Conservation (phyloP, 495 filamentous ascomycete species). For the Mytilinidion resinicola region DNA sequence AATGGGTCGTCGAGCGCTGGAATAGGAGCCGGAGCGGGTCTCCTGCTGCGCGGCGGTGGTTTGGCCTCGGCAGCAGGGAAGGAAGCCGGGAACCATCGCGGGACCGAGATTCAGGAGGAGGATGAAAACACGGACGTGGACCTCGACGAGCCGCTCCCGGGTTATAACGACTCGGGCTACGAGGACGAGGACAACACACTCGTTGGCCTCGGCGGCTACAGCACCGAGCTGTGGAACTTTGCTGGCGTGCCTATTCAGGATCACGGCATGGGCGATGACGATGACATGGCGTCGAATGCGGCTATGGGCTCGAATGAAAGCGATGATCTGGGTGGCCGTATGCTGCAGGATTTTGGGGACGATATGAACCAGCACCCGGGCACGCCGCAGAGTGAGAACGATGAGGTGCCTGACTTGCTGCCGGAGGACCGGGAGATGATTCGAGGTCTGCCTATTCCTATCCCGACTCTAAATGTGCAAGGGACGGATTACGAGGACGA, state of each 20-base stretch:
- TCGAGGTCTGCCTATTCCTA: not conserved
- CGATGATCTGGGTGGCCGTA: conserved; percentile 2
- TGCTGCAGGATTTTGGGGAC: conserved; percentile 26
- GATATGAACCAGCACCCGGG: conserved; percentile 4
- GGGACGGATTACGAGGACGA: not conserved
- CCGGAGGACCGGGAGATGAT: not conserved
- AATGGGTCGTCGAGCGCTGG: conserved; percentile 42
- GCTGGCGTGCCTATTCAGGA: not conserved
- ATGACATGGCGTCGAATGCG: conserved; percentile 19
- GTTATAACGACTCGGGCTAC: conserved; percentile 9
- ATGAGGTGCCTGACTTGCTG: conserved; percentile 12
- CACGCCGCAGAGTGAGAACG: conserved; percentile 7
- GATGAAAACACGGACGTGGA: conserved; percentile 4
- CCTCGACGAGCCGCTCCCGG: not conserved
- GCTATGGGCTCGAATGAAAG: conserved; percentile 9
- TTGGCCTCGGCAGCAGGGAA: conserved; percentile 15
- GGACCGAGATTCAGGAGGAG: conserved; percentile 11
- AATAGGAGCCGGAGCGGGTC: conserved; percentile 34
- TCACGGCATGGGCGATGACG: conserved; percentile 1
- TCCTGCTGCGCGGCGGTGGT: conserved; percentile 22
- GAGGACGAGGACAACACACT: conserved; percentile 2
- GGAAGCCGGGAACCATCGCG: conserved; percentile 9
- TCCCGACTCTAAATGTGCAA: too few relatives aligned
- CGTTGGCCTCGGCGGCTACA: not conserved
- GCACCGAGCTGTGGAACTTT: conserved; percentile 3